Conservation (phyloP, 1,139 yeast species). For the Yamadazyma sp. region DNA sequence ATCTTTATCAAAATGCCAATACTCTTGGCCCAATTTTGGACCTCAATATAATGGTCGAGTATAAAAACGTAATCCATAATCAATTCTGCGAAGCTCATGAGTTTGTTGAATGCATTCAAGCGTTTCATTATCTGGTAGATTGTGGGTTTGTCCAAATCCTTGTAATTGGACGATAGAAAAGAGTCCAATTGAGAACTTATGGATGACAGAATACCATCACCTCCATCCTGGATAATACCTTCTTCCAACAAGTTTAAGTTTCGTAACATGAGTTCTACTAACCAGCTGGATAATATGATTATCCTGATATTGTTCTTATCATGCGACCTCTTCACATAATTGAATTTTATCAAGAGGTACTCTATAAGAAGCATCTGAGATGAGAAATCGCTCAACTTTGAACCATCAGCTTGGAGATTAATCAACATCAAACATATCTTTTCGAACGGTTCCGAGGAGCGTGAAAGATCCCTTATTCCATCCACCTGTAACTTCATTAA, state of each 20-base stretch:
- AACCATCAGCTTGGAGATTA: slow-evolving; percentile 26
- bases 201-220: background rate
- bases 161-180: slow-evolving; percentile 53
- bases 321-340: slow-evolving; percentile 23
- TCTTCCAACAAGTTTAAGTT: slow-evolving; percentile 14
- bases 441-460: slow-evolving; percentile 69
- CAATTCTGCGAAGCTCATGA: slow-evolving; percentile 67
- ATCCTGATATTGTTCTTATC: slow-evolving; percentile 51
- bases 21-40: slow-evolving; percentile 75
- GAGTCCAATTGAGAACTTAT: slow-evolving; percentile 38
- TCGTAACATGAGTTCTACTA: slow-evolving; percentile 58
- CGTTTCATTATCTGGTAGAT: slow-evolving; percentile 70
- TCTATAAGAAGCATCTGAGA: slow-evolving; percentile 45
- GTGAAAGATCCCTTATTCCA: slow-evolving; percentile 68
- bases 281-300: slow-evolving; percentile 76
- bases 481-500: slow-evolving; percentile 31
- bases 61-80: slow-evolving; percentile 71
- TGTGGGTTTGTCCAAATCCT: slow-evolving; percentile 59
- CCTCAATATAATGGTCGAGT: slow-evolving; percentile 64
- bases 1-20: slow-evolving; percentile 53
- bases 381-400: slow-evolving; percentile 9
- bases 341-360: slow-evolving; percentile 58
- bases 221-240: background rate
- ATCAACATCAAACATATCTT: slow-evolving; percentile 65
- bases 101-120: slow-evolving; percentile 62